Base-by-base conservation (phyloP, 2,329 filamentous ascomycete species). In the Colletotrichum navitas region DNA sequence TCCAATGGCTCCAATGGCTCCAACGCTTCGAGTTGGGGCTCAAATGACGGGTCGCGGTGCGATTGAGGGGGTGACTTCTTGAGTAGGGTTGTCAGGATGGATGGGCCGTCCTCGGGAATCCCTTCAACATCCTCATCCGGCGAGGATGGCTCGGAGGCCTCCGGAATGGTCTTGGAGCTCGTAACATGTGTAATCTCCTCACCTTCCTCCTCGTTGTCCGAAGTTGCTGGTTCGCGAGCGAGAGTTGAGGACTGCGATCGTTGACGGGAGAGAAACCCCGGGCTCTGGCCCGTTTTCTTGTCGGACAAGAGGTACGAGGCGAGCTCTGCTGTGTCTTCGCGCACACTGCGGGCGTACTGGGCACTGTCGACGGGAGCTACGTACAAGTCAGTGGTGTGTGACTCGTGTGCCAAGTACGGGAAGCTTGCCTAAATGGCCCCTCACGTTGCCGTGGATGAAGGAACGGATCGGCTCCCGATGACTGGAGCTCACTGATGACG, bases 311-410 rank as follows among this genome's bases (percentile, higher is more conserved):
- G 91, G 79, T 95, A 94, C 24, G 90, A 94, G 54, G 94, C 94
- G 68, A 97, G 86, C 81, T 97, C 94, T 63, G 94, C 93, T 2
- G 94, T 97, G 78, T 96, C 92, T 81, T 96, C 92, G 74, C 94
- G 92, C 51, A 97, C 92, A 74, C 91, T 93, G 71, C 91, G 90
- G 43, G 93, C 92, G 80, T 93, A 93, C 76, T 93, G 89, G 24
- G 90, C 88, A 76, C 89, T 92, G 78, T 95, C 93, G 81, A 89
- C 78, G 24, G 87, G 86, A 49, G 83, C 86, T 62, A 52, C 29
- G 47, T 14, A 29, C n/a, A 12, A 24, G 49, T 70, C 41, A 58
- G 54, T 26, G 41, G 51, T 36, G 36, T 29, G 36, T 49, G 68
- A 54, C 45, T 10, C 24, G 29, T 66, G 47, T 51, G 63, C 49